A percentile compares a stretch with the other conserved stretches of the same genome.
phyloP scores from a whole-genome alignment of 2,329 filamentous ascomycete genomes.

The Alternaria triticimaculans region DNA sequence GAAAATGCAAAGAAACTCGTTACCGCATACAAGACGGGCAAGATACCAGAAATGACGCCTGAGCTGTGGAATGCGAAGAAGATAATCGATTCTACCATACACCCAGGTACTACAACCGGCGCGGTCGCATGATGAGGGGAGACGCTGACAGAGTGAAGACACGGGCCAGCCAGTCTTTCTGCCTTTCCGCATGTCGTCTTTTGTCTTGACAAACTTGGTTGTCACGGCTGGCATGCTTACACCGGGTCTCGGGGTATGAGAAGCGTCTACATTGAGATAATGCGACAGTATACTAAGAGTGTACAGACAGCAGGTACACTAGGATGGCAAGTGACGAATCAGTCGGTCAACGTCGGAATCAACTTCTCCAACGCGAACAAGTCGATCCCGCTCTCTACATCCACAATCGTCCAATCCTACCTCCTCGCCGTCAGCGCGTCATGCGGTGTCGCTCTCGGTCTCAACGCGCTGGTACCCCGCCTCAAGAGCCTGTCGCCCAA shows the following conservation, averaged over 20 bases:
- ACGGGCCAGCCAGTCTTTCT: conserved; percentile 91
- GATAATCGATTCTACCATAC: conserved; percentile 92
- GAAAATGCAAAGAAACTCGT: conserved; percentile 86
- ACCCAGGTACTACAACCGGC: conserved; percentile 72
- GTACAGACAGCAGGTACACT: conserved; percentile 80
- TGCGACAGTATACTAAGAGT: too few relatives aligned
- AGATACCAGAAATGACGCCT: conserved; percentile 79
- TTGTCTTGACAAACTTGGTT: conserved; percentile 89
- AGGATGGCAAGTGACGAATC: conserved; percentile 94
- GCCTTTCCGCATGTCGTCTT: conserved; percentile 97
- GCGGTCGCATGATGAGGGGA: background rate
- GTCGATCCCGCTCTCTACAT: conserved; percentile 82
- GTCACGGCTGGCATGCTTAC: conserved; percentile 98
- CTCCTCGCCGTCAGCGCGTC: conserved; percentile 89
- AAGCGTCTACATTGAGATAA: too few relatives aligned
- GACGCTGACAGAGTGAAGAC: conserved; percentile 61
- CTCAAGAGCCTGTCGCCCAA: conserved; percentile 77
- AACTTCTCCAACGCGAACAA: conserved; percentile 99
- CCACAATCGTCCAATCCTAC: conserved; percentile 87
- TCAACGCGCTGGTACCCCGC: conserved; percentile 88
- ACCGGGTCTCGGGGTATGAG: conserved; percentile 68
- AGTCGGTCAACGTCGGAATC: conserved; percentile 97
- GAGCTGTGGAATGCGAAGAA: conserved; percentile 97
- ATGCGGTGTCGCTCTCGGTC: conserved; percentile 89
- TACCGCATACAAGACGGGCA: conserved; percentile 84